Evolutionary conservation across 176 grass and related monocot genomes (phyloP), one percentile per base, ranked within the genome.

Genomic region (Phyllostachys edulis): DNA sequence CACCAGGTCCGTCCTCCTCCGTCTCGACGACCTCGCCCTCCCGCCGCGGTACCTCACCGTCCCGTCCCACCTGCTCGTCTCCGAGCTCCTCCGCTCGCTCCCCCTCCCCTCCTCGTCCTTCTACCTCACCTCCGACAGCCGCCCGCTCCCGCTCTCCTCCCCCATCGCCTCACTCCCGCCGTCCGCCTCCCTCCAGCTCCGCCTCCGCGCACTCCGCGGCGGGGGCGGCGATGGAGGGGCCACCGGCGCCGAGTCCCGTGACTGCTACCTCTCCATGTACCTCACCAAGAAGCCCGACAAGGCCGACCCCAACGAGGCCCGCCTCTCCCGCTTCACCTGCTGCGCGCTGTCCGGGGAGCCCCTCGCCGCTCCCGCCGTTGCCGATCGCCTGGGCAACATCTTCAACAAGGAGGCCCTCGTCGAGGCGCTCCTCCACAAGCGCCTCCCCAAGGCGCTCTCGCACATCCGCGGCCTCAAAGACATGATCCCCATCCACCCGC

Each of bases 181-280:
- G 6, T 84, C 82, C 1, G 84, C 60, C 14, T 83, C 90, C 15
- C 32, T 93, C 41, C 50, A 85, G 11, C 84, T 92, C 57, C 93
- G 87, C 63, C 18, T 89, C 49, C 89, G 87, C 75, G 90, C 89
- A 14, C 91, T 98, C 37, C 87, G 91, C 0, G 93, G 96, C 49
- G 96, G 96, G 21, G 96, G 96, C 52, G 96, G 96, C 40, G 96
- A 98, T 75, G 96, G 96, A 44, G 96, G 96, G 9, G 91, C 96
- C 80, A 98, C 96, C 57, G 91, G 96, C 41, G 96, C 96, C 63
- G 96, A 98, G 88, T 98, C 96, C 57, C 96, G 93, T 73, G 96
- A 98, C 72, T 98, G 96, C 88, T 98, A 98, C 91, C 96, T 98
- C 85, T 95, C 88, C 68, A 98, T 98, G 96, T 98, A 98, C 85